These are phyloP conservation scores for Lactarius vividus DNA, from an alignment of 768 basidiomycete genomes.

Conservation along the genomic window DNA sequence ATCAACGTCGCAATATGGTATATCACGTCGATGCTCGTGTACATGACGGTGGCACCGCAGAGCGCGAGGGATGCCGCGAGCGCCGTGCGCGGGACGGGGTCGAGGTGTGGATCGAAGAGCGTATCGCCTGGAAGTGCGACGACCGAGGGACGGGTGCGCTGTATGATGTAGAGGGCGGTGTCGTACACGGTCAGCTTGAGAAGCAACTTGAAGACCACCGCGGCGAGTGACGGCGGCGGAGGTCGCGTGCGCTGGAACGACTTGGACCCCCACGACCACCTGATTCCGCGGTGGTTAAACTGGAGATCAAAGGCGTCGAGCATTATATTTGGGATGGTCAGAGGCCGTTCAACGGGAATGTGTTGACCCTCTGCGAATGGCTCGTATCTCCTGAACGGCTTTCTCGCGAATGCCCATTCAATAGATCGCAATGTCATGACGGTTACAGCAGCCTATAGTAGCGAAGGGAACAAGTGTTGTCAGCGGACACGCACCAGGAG, in stretches of 20 bases:
- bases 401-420: conserved; percentile 15
- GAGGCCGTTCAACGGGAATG: conserved; percentile 4
- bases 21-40: conserved; percentile 16
- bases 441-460: conserved; percentile 7
- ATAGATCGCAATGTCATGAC: conserved; percentile 5
- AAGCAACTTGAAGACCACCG: not conserved
- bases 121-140: conserved; percentile 10
- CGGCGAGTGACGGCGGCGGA: not conserved
- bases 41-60: conserved; percentile 21
- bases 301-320: conserved; percentile 24
- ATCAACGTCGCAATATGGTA: conserved; percentile 32
- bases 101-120: conserved; percentile 16
- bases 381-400: conserved; percentile 15
- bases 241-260: not conserved
- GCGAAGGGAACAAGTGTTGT: too few species aligned
- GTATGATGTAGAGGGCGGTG: conserved; percentile 7
- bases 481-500: not conserved
- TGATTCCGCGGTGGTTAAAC: conserved; percentile 21
- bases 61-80: conserved; percentile 9
- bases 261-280: conserved; percentile 27
- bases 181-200: conserved; percentile 13
- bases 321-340: conserved; percentile 13
- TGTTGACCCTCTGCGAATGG: not conserved
- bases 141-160: conserved; percentile 12
- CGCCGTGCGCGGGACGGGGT: not conserved